A percentile compares a stretch with the other conserved stretches of the same genome.
Conservation (phyloP, 2,329 filamentous ascomycete species). For the Calonectria fujianensis region DNA sequence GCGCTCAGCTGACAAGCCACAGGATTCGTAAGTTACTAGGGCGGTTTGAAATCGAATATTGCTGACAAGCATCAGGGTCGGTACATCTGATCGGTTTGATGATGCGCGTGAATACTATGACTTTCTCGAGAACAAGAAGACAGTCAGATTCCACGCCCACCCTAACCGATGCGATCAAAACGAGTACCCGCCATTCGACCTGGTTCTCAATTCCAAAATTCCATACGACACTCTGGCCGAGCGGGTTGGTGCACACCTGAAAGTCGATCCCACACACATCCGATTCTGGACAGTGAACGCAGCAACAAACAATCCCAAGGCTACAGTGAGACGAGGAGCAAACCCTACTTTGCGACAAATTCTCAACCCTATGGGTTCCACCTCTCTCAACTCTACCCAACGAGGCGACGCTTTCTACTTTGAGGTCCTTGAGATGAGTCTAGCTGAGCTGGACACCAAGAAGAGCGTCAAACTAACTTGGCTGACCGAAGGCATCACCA, state of each 20-base stretch:
- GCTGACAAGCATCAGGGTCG: conserved; percentile 48
- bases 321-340: conserved; percentile 82
- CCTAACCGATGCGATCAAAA: conserved; percentile 72
- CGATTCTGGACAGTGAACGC: conserved; percentile 92
- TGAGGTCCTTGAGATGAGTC: conserved; percentile 94
- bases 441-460: conserved; percentile 94
- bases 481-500: conserved; percentile 92
- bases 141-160: conserved; percentile 85
- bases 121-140: conserved; percentile 89
- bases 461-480: conserved; percentile 89
- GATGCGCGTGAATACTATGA: conserved; percentile 94
- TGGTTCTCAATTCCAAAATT: conserved; percentile 91
- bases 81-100: conserved; percentile 71
- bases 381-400: conserved; percentile 82
- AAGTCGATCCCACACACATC: conserved; percentile 88
- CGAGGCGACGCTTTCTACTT: conserved; percentile 89
- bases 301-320: conserved; percentile 85
- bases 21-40: conserved; percentile 57
- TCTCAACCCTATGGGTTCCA: conserved; percentile 81
- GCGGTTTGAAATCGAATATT: neutral
- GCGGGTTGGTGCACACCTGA: conserved; percentile 86
- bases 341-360: conserved; percentile 86
- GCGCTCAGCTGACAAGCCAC: conserved; percentile 55
- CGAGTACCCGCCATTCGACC: conserved; percentile 80
- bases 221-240: conserved; percentile 90